phyloP scores from a whole-genome alignment of 2,329 filamentous ascomycete genomes.

The Phaeophleospora eucalypticola region DNA sequence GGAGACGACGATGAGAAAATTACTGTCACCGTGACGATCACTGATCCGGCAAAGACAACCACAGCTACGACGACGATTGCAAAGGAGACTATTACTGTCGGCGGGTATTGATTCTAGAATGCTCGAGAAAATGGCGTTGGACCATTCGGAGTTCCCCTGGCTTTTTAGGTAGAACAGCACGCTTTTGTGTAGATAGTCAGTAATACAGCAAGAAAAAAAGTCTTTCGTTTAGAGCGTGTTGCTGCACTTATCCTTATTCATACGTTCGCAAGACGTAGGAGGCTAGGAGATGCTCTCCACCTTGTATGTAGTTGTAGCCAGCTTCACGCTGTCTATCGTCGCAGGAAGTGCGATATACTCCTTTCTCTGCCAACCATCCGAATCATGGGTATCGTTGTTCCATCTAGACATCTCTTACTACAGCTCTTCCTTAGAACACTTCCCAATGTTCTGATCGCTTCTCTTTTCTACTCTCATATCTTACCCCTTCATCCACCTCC shows the following conservation, averaged over 20 bases:
- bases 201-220: background rate
- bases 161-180: background rate
- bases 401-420: background rate
- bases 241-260: too few relatives aligned
- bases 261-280: too few relatives aligned
- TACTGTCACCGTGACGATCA: background rate
- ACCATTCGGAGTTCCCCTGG: background rate
- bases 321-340: too few relatives aligned
- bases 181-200: background rate
- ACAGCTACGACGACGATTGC: background rate
- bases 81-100: background rate
- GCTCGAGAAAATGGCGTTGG: background rate
- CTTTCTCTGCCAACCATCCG: background rate
- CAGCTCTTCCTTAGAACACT: background rate
- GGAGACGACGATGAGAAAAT: background rate
- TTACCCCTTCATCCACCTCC: slow-evolving; percentile 15
- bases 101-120: too few relatives aligned
- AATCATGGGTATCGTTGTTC: background rate
- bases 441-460: background rate
- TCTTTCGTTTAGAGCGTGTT: too few relatives aligned
- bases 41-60: background rate
- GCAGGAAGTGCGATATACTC: too few relatives aligned
- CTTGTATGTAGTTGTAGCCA: too few relatives aligned
- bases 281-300: too few relatives aligned
- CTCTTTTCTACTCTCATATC: too few relatives aligned